Base-by-base conservation (phyloP, 176 grass and related monocot species). In the Avena insularis region DNA sequence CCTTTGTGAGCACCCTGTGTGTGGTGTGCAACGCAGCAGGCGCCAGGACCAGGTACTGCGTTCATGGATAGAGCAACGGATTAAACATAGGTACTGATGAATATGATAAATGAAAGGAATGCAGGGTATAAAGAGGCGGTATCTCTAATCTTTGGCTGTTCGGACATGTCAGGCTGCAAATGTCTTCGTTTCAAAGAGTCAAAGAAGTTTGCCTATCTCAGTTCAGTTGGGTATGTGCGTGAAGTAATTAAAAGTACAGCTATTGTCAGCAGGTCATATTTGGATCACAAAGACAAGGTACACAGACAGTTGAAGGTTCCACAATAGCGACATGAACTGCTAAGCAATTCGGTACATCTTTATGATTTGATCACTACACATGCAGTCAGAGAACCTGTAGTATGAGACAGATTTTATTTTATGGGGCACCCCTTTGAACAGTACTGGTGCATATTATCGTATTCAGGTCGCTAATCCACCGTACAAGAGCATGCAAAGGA, bases 1-100 rank as follows among this genome's bases (percentile, higher is more conserved):
- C 95, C 85, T 92, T 87, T 25, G 80, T 89, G 0, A 36, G 66
- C 87, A 93, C 36, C 86, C 81, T 86, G 80, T 93, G 80, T 1
- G 86, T 33, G 4, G 87, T 66, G 71, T 92, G 93, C 59, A 86
- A 10, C 23, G 74, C 90, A 12, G 89, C 92, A 82, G 93, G 95
- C 15, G 88, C 93, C 83, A 98, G 35, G 60, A 98, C 89, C 53
- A 93, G 75, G 40, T 98, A 98, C 95, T 98, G 82, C 69, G 82
- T 78, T n/a, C 77, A 79, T 56, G 54, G 57, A 79, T 29, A 83
- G 57, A 71, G 36, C 23, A 21, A 23, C 23, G 8, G 8, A 9
- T 83, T 35, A 74, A 19, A 65, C 72, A 57, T 46, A 83, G 17
- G 35, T 86, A 66, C 12, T 65, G 16, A 16, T 57, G 2, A 16